phyloP scores from a whole-genome alignment of 2,329 filamentous ascomycete species.

The Trichocomaceae sp. region DNA sequence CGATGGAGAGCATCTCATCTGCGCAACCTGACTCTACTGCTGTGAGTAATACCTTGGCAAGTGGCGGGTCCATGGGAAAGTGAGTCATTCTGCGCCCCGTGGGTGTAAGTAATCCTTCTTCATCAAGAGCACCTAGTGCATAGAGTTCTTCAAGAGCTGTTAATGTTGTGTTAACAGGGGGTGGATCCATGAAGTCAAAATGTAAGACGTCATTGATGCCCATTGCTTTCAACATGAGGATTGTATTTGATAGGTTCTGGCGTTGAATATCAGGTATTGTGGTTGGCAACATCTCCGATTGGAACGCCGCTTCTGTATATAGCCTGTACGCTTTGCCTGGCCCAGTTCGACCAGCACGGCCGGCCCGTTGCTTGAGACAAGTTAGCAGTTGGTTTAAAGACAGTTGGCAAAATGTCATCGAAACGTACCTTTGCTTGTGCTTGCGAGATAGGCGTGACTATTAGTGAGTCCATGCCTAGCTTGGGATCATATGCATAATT shows the following conservation, averaged over 20 bases:
- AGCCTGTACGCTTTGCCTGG: constrained; percentile 94
- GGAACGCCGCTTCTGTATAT: constrained; percentile 91
- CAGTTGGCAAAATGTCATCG: too few species aligned
- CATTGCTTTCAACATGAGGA: constrained; percentile 98
- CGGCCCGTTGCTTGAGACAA: constrained; percentile 60
- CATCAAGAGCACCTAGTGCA: constrained; percentile 81
- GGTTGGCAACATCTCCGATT: constrained; percentile 94
- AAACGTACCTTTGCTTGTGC: constrained; percentile 67
- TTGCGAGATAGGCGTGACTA: constrained; percentile 93
- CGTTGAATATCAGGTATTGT: constrained; percentile 95
- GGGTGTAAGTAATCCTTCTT: constrained; percentile 87
- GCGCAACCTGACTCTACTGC: constrained; percentile 83
- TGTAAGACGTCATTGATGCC: constrained; percentile 95
- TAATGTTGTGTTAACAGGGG: constrained; percentile 95
- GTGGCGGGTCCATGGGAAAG: constrained; percentile 77
- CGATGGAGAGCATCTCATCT: constrained; percentile 89
- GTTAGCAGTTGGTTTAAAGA: too few species aligned
- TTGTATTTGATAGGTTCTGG: constrained; percentile 85
- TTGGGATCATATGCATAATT: constrained; percentile 95
- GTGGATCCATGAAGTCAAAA: constrained; percentile 99
- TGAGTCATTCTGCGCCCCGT: constrained; percentile 96
- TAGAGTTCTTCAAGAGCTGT: constrained; percentile 94
- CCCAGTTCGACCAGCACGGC: constrained; percentile 86
- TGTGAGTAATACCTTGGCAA: constrained; percentile 84
- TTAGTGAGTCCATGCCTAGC: constrained; percentile 92